Evolutionary conservation across 2,329 filamentous ascomycete species (phyloP), one percentile per base, ranked within the genome.

Genomic region (Sarocladium brachiariae): DNA sequence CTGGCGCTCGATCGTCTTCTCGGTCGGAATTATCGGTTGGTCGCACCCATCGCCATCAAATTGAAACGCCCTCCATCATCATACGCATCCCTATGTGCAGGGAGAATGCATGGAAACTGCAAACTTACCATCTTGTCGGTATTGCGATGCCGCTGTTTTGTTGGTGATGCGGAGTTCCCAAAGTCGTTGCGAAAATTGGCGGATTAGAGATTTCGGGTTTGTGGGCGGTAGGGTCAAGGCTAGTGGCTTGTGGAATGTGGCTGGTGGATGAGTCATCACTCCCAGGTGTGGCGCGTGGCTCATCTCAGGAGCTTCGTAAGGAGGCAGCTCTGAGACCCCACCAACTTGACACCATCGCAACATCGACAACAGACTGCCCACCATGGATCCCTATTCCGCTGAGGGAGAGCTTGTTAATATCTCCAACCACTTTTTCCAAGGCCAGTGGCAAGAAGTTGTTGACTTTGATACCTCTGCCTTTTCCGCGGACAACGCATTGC

Each of bases 391-490:
- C 57, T 87, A 83, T 67, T 85, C 81, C 45, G 76, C 81, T 56
- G 83, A 86, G 69, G 82, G 82, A 70, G 83, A 87, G 72, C 71
- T 87, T 60, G 78, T 86, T 66, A 86, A 84, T 70, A 78, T 86
- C 57, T 81, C 85, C 72, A 85, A 80, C 69, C 69, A 81, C 70
- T 86, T 86, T 71, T 78, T 85, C 67, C 81, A 85, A 68, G 90
- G 88, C 64, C 91, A 95, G 75, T 96, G 89, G 77, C 80, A 88
- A 63, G 77, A 85, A 63, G 91, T 95, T 56, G 70, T 95, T 69
- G 86, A 93, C 72, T 95, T 90, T 71, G 86, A 95, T 69, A 86
- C 83, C 38, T 83, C 86, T 5, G 76, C 83, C 53, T 86, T 97
- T 63, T 93, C 88, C 39, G 59, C 83, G 56, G 82, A 86, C 61